Percentiles rank a stretch among this genome's conserved stretches.
These are phyloP conservation scores for Coemansia sp. DNA, from an alignment of 192 early-diverging fungal species.

Conservation along the genomic window DNA sequence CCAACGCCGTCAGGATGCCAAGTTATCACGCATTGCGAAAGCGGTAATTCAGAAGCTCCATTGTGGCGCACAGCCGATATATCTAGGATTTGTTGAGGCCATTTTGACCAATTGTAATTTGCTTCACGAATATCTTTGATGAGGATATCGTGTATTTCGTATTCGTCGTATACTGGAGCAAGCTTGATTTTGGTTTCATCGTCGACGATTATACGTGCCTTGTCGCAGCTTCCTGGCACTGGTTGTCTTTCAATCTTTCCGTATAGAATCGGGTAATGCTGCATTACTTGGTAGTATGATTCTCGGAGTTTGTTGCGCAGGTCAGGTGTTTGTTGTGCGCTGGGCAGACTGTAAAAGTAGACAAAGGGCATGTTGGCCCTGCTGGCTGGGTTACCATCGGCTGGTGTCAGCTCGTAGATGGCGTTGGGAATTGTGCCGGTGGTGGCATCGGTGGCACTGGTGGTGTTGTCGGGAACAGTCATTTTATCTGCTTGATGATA, in stretches of 20 bases:
- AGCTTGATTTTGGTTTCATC: neutral
- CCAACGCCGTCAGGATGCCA: conserved; percentile 41
- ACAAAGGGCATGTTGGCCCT: conserved; percentile 43
- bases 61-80: conserved; percentile 8
- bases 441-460: no score
- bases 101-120: conserved; percentile 21
- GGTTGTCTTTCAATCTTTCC: conserved; percentile 9
- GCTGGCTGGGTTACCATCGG: conserved; percentile 30
- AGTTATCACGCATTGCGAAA: conserved; percentile 28
- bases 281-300: conserved; percentile 20
- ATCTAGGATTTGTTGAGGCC: conserved; percentile 25
- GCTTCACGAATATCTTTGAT: conserved; percentile 13
- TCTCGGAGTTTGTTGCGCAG: conserved; percentile 5
- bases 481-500: no score
- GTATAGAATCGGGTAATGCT: conserved; percentile 32
- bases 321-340: neutral
- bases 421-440: neutral
- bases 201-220: conserved; percentile 6
- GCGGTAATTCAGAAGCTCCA: conserved; percentile 1
- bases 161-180: conserved; percentile 20
- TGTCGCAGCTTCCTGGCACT: neutral
- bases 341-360: conserved; percentile 25
- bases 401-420: conserved; percentile 25
- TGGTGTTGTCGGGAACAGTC: no score
- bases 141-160: neutral